These are phyloP conservation scores for Phytopythium boreale DNA, from an alignment of 352 stramenopile genomes.

Conservation along the genomic window DNA sequence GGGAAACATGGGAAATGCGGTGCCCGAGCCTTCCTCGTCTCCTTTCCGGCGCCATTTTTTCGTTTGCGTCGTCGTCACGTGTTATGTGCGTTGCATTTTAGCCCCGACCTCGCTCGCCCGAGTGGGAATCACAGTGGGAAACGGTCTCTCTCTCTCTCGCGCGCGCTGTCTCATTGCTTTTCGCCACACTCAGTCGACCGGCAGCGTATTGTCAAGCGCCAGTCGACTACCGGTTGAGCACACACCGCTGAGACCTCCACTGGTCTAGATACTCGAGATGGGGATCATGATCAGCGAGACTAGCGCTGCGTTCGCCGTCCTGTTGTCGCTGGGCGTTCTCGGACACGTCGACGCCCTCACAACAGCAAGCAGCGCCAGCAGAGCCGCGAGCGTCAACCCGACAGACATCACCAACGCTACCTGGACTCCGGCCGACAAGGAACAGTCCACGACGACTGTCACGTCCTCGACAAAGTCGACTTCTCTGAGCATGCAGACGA, in stretches of 20 bases:
- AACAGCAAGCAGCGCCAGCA: background rate
- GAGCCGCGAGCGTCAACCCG: background rate
- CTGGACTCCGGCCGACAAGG: background rate
- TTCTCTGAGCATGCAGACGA: slow-evolving; percentile 4
- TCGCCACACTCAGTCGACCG: background rate
- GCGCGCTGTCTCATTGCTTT: background rate
- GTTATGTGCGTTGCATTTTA: background rate
- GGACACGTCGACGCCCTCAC: background rate
- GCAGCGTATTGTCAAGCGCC: background rate
- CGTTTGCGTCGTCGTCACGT: slow-evolving; percentile 1
- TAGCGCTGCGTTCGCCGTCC: background rate
- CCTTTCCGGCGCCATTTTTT: background rate
- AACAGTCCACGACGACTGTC: background rate
- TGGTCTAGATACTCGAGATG: background rate
- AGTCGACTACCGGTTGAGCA: too few relatives aligned
- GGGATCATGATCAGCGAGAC: background rate
- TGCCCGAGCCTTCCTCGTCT: background rate
- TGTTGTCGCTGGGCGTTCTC: background rate
- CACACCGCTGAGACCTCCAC: too few relatives aligned
- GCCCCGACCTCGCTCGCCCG: background rate
- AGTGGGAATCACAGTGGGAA: background rate
- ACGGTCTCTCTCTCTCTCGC: background rate
- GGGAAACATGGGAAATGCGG: slow-evolving; percentile 1
- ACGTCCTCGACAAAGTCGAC: background rate
- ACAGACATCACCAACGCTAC: background rate